phyloP scores from a whole-genome alignment of 176 grass and related monocot species.

The Lolium rigidum region DNA sequence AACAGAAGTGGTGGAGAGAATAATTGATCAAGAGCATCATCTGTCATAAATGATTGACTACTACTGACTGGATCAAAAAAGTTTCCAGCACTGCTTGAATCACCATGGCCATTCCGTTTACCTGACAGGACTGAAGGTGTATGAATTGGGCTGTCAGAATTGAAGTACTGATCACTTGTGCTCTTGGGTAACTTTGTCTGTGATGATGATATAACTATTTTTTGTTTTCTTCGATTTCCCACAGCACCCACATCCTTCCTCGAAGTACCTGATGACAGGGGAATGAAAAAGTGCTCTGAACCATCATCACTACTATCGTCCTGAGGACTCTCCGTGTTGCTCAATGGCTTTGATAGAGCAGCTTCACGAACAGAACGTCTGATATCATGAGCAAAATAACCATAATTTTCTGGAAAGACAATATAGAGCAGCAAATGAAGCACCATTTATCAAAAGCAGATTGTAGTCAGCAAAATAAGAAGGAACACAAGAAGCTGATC shows the following conservation, averaged over 20 bases:
- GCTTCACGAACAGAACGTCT: constrained; percentile 91
- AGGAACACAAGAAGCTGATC: neutral
- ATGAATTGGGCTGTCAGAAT: constrained; percentile 30
- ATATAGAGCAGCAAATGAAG: constrained; percentile 36
- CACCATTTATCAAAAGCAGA: constrained; percentile 20
- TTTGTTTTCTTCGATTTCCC: constrained; percentile 65
- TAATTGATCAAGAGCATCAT: constrained; percentile 95
- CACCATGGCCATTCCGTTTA: constrained; percentile 51
- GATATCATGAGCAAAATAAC: constrained; percentile 65
- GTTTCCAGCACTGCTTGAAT: constrained; percentile 11
- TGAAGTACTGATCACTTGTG: constrained; percentile 43
- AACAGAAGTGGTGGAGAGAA: constrained; percentile 86
- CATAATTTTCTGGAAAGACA: constrained; percentile 62
- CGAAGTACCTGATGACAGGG: constrained; percentile 54
- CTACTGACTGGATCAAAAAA: constrained; percentile 38
- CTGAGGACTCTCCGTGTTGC: constrained; percentile 55
- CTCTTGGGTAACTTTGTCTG: constrained; percentile 48
- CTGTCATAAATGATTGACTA: constrained; percentile 64
- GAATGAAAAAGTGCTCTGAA: constrained; percentile 92
- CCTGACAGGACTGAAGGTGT: constrained; percentile 50
- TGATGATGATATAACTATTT: constrained; percentile 45
- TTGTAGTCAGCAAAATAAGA: constrained; percentile 26
- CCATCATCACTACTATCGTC: constrained; percentile 67
- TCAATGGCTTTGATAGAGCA: constrained; percentile 76
- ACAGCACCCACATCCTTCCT: constrained; percentile 61